Evolutionary conservation across 2,329 filamentous ascomycete species (phyloP).

Genomic region (Davidsoniella neocaledoniae): DNA sequence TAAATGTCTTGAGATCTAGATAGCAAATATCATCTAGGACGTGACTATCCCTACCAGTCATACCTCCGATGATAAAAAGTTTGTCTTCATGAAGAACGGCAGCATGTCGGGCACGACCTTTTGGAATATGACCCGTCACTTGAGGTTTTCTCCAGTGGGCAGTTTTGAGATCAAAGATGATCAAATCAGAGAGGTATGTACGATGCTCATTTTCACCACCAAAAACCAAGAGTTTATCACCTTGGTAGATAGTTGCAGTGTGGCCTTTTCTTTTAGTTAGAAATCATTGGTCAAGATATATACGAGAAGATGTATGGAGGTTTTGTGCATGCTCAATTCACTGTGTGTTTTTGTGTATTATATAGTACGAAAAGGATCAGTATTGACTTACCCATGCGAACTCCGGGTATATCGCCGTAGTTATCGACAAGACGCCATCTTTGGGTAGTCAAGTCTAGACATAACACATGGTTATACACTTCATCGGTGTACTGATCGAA

Average conservation of each 20-base stretch:
- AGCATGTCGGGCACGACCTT: conserved; percentile 81
- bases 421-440: conserved; percentile 97
- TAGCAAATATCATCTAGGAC: conserved; percentile 95
- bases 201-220: conserved; percentile 96
- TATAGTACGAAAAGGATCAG: not conserved
- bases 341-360: no score
- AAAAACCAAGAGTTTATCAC: conserved; percentile 90
- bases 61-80: conserved; percentile 87
- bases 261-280: conserved; percentile 43
- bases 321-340: not conserved
- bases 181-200: conserved; percentile 86
- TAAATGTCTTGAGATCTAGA: conserved; percentile 90
- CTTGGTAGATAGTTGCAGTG: conserved; percentile 84
- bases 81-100: conserved; percentile 93
- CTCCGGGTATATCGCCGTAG: conserved; percentile 92
- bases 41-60: conserved; percentile 80
- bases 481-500: conserved; percentile 99
- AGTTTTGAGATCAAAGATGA: conserved; percentile 87
- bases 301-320: not conserved
- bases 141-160: conserved; percentile 91
- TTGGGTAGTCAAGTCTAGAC: conserved; percentile 68
- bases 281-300: conserved; percentile 2
- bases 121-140: conserved; percentile 67
- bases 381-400: conserved; percentile 64
- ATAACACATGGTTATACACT: conserved; percentile 94